Base-by-base conservation (phyloP, 2,329 filamentous ascomycete species). In the Cladosporium halotolerans region DNA sequence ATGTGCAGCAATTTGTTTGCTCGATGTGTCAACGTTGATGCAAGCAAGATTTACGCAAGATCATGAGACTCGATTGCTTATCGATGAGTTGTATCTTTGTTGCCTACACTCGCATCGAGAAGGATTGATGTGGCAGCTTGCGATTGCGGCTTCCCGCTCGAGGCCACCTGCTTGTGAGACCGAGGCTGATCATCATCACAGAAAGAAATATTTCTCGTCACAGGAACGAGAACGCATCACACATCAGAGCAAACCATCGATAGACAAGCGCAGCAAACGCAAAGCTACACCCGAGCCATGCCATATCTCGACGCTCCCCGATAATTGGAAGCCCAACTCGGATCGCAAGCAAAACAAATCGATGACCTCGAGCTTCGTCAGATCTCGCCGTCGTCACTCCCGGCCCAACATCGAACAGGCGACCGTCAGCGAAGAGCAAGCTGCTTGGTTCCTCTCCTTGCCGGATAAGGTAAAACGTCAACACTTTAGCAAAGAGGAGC, bases 401-500 rank as follows among this genome's bases (percentile, higher is more conserved):
- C 40, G 40, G 3, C 48, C 48, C 28, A 51, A 43, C 2, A 44
- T 63, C 59, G 63, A 70, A 70, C 58, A 70, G 77, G 14, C 48
- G 4, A 19, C 41, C 48, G 61, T 63, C 36, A 57, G 58, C 48
- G 55, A 61, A 34, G 58, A 65, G 28, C 61, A 65, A 54, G 63
- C 63, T 7, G 44, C 57, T 40, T 89, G 86, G 75, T 90, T 84
- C 66, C 75, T 84, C 50, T 81, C 78, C 18, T 75, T 90, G 40
- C 86, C 88, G 16, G 81, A 86, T 57, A 89, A 89, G 69, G 78
- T 89, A 58, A 83, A 82, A 64, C 80, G 82, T 59, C 82, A 80
- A 59, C 81, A 86, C 57, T 85, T 90, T 67, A 84, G 84, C 19
- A 76, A 75, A 45, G 85, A 90, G 68, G 88, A 93, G 70, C 85